Base-by-base conservation (phyloP, 83 land plant genomes). In the Diphasiastrum complanatum region DNA sequence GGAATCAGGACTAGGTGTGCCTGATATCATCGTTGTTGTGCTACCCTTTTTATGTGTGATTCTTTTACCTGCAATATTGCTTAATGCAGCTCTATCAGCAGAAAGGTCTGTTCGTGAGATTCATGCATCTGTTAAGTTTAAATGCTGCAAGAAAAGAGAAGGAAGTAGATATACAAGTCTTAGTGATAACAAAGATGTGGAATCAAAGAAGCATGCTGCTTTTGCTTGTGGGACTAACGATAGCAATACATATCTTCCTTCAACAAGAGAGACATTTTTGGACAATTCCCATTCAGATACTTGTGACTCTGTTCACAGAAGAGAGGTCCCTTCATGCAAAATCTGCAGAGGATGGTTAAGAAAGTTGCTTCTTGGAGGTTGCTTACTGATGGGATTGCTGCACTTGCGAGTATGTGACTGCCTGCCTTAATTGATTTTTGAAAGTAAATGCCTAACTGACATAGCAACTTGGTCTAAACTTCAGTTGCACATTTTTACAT, bases 11-110 rank as follows among this genome's bases (percentile, higher is more conserved):
- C 43, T 80, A 4, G 83, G 74, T 5, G 45, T 45, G 12, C 83
- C 79, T 33, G 83, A 80, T 45, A 60, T 72, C 45, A 54, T 75
- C 53, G 67, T 51, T 12, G 62, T 75, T 46, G 75, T 73, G 29
- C 45, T 80, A 35, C 73, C 76, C 14, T 75, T 62, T 53, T 45
- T 75, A 51, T 72, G 49, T 49, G 45, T 65, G 10, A 64, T 75
- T 20, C 46, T 75, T 4, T 24, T 63, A 6, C 83, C 83, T 54
- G 14, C 68, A 19, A 29, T 75, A 25, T 16, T 80, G 48, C 41
- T 72, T 28, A 12, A 68, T 6, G 72, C 66, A 24, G 47, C 69
- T 48, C 45, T 80, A 23, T 55, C 59, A 0, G 73, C 73, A 35
- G 83, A 80, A 66, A 51, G 69, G 30, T n/a, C n/a, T n/a, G n/a